Conservation (phyloP, 345 rosid species). For the Populus simonii region DNA sequence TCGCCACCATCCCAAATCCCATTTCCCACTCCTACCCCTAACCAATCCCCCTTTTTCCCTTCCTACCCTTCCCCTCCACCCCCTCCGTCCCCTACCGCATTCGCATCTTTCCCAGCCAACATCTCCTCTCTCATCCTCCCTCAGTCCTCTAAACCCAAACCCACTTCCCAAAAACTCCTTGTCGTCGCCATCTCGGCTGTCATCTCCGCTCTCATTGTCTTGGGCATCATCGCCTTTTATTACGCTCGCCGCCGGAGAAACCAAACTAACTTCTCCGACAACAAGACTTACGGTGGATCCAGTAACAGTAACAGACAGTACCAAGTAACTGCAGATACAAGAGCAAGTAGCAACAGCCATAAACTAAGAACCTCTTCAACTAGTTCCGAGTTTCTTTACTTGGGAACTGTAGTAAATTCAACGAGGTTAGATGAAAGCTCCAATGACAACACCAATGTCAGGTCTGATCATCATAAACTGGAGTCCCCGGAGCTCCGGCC, state of each 20-base stretch:
- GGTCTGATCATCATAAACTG: constrained; percentile 52
- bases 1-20: constrained; percentile 43
- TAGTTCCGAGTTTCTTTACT: constrained; percentile 81
- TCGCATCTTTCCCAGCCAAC: constrained; percentile 89
- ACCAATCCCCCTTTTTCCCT: constrained; percentile 72
- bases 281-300: constrained; percentile 42
- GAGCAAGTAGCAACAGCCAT: constrained; percentile 2
- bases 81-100: constrained; percentile 61
- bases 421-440: constrained; percentile 34
- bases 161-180: constrained; percentile 44
- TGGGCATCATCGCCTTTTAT: constrained; percentile 31
- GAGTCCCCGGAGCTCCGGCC: constrained; percentile 97
- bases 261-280: constrained; percentile 34
- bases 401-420: constrained; percentile 65
- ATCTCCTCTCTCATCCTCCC: constrained; percentile 86
- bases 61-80: constrained; percentile 54
- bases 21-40: constrained; percentile 46
- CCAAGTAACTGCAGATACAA: constrained; percentile 13
- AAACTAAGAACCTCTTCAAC: constrained; percentile 44
- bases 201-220: constrained; percentile 35
- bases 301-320: constrained; percentile 7
- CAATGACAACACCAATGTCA: background rate
- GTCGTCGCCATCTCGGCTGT: constrained; percentile 50
- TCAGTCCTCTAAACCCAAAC: constrained; percentile 44
- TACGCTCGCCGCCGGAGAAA: constrained; percentile 41